These are phyloP conservation scores for Podosphaera xanthii DNA, from an alignment of 2,329 filamentous ascomycete genomes.

Conservation along the genomic window DNA sequence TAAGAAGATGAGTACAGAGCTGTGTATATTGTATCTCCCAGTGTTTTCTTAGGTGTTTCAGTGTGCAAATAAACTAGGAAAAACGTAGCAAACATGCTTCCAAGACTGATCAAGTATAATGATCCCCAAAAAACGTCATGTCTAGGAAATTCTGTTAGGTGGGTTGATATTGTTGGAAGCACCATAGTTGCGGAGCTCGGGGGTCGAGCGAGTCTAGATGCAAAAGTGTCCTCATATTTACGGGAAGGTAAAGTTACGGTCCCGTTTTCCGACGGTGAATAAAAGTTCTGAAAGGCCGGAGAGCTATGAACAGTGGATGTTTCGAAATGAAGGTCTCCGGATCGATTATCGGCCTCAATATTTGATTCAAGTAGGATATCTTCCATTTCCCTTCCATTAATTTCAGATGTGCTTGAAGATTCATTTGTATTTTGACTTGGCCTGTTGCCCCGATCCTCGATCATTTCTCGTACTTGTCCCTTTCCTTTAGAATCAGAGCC, in stretches of 20 bases:
- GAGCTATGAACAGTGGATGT: constrained; percentile 28
- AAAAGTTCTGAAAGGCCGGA: constrained; percentile 39
- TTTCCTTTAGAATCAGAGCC: constrained; percentile 13
- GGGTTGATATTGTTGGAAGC: constrained; percentile 31
- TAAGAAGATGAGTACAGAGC: constrained; percentile 71
- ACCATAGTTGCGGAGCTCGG: constrained; percentile 20
- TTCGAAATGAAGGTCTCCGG: constrained; percentile 35
- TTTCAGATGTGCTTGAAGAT: constrained; percentile 11
- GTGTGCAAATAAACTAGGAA: constrained; percentile 83
- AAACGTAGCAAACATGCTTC: constrained; percentile 68
- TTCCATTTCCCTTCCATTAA: constrained; percentile 48
- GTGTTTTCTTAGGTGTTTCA: constrained; percentile 40
- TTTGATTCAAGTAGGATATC: constrained; percentile 64
- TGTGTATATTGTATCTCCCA: constrained; percentile 88
- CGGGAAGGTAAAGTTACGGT: constrained; percentile 12
- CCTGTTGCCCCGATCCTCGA: constrained; percentile 20
- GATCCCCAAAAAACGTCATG: constrained; percentile 87
- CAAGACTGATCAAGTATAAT: constrained; percentile 66
- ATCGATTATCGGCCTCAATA: constrained; percentile 34
- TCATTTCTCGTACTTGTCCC: constrained; percentile 10
- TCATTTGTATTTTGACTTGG: constrained; percentile 15
- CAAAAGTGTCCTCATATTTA: constrained; percentile 7
- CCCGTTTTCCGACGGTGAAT: constrained; percentile 12
- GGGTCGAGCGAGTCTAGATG: constrained; percentile 8
- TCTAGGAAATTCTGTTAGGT: constrained; percentile 45